Evolutionary conservation across 179 eudicot species (phyloP).

Genomic region (Actinidia polygama): DNA sequence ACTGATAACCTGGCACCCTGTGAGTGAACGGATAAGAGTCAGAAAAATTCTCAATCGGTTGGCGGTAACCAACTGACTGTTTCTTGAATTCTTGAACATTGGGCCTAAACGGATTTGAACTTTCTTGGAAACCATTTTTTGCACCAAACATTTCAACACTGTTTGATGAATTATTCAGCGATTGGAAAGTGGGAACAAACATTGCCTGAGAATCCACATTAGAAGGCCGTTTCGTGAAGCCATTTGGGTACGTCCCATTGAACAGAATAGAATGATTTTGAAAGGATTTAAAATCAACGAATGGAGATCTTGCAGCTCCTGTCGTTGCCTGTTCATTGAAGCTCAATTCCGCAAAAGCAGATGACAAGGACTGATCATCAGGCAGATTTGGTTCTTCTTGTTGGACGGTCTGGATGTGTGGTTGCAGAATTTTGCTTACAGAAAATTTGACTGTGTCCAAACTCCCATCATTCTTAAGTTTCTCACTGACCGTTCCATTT

Average conservation of each 20-base stretch:
- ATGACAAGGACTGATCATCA: conserved; percentile 36
- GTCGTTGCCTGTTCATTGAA: conserved; percentile 24
- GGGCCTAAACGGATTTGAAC: too few relatives aligned
- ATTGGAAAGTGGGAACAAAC: background rate
- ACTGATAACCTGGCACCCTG: conserved; percentile 28
- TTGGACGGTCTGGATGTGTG: conserved; percentile 7
- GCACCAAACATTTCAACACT: conserved; percentile 16
- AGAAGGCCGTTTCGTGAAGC: conserved; percentile 1
- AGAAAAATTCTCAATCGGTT: conserved; percentile 22
- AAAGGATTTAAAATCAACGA: conserved; percentile 10
- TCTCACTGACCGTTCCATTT: background rate
- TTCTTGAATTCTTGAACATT: conserved; percentile 16
- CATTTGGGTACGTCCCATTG: conserved; percentile 7
- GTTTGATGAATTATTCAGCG: conserved; percentile 11
- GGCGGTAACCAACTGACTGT: conserved; percentile 22
- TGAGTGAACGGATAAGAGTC: conserved; percentile 18
- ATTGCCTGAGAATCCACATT: conserved; percentile 16
- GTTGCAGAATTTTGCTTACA: conserved; percentile 1
- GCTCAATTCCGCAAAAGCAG: conserved; percentile 37
- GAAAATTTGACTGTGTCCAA: conserved; percentile 15
- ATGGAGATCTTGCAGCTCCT: conserved; percentile 19
- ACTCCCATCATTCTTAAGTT: conserved; percentile 13
- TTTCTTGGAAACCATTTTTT: conserved; percentile 4
- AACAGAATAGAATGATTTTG: conserved; percentile 16
- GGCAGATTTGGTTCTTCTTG: conserved; percentile 33